phyloP scores from a whole-genome alignment of 2,329 filamentous ascomycete genomes.

The Pyricularia pennisetigena region DNA sequence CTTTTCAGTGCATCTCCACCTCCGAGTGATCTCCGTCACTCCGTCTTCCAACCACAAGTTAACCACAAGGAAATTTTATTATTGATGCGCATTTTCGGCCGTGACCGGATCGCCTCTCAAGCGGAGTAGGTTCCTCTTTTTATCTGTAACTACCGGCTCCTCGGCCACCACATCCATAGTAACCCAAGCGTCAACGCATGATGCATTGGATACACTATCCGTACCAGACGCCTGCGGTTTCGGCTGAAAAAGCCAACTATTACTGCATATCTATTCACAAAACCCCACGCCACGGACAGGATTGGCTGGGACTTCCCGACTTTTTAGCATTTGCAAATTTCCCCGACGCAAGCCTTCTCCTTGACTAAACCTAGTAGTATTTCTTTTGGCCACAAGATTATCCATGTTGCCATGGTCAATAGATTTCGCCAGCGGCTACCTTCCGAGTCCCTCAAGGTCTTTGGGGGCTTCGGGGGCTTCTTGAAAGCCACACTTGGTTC shows the following conservation, averaged over 20 bases:
- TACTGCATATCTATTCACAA: not conserved
- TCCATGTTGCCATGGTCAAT: not conserved
- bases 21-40: not conserved
- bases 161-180: not conserved
- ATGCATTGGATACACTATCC: not conserved
- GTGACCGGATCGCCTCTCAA: not conserved
- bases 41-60: not conserved
- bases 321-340: not conserved
- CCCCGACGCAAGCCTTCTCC: not conserved
- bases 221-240: not conserved
- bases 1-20: not conserved
- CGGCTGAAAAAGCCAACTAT: not conserved
- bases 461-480: not conserved
- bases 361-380: not conserved
- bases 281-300: not conserved
- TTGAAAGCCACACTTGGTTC: not conserved
- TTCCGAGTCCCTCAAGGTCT: not conserved
- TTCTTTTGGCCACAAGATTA: not conserved
- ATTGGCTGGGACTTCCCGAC: not conserved
- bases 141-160: not conserved
- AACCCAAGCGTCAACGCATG: not conserved
- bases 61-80: not conserved
- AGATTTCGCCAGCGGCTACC: not conserved
- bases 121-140: not conserved
- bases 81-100: not conserved